A percentile compares a stretch with the other conserved stretches of the same genome.
Evolutionary conservation across 176 grass and related monocot genomes (phyloP).

Genomic region (Eragrostis curvula): DNA sequence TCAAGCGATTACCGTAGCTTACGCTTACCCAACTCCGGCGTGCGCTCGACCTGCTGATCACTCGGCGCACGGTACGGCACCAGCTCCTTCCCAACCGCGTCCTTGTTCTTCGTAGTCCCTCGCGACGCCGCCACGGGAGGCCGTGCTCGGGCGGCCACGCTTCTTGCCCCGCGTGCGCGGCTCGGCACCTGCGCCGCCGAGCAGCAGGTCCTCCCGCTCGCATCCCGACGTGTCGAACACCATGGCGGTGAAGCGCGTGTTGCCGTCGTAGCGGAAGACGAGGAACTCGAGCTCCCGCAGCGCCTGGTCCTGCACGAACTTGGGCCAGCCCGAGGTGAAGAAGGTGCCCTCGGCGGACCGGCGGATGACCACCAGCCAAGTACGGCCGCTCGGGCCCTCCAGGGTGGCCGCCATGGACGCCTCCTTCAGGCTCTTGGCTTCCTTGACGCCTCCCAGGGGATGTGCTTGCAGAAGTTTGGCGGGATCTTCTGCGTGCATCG

Average conservation of each 20-base stretch:
- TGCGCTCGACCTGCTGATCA: neutral
- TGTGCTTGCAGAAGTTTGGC: slow-evolving; percentile 78
- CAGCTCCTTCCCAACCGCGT: slow-evolving; percentile 44
- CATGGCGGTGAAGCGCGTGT: slow-evolving; percentile 62
- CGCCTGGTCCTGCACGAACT: slow-evolving; percentile 72
- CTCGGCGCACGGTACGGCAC: slow-evolving; percentile 38
- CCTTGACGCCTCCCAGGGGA: slow-evolving; percentile 51
- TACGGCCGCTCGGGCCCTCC: slow-evolving; percentile 68
- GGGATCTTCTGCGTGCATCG: slow-evolving; percentile 68
- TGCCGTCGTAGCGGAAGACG: slow-evolving; percentile 72
- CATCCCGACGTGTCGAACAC: slow-evolving; percentile 79
- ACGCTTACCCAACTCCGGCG: slow-evolving; percentile 18
- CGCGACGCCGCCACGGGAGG: neutral
- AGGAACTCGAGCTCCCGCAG: slow-evolving; percentile 75
- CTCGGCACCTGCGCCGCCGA: neutral
- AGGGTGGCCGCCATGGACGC: slow-evolving; percentile 61
- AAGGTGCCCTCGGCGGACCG: slow-evolving; percentile 59
- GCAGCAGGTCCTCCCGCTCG: slow-evolving; percentile 59
- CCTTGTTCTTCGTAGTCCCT: slow-evolving; percentile 9
- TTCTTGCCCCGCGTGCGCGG: slow-evolving; percentile 29
- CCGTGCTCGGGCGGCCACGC: slow-evolving; percentile 29
- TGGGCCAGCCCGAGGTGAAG: slow-evolving; percentile 69
- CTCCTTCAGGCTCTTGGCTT: slow-evolving; percentile 39
- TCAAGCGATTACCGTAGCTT: no score
- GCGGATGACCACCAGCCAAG: slow-evolving; percentile 65